Conservation (phyloP, 352 stramenopile species). For the Pythium aristosporum region DNA sequence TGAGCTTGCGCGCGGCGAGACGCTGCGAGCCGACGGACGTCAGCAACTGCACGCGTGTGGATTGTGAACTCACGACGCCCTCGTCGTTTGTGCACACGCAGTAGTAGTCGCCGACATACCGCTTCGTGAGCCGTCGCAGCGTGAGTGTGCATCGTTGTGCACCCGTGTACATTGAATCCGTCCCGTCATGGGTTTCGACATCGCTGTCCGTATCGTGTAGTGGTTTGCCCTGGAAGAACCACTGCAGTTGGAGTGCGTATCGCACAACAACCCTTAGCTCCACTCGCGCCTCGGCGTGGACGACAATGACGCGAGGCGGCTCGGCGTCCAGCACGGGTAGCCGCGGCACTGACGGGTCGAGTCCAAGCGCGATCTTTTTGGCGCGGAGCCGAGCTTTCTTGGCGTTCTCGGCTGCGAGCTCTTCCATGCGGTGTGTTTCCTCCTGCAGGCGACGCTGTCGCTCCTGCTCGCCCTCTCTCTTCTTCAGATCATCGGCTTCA, state of each 20-base stretch:
- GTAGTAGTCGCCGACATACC: conserved; percentile 50
- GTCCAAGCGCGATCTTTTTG: conserved; percentile 57
- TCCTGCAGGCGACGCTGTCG: conserved; percentile 26
- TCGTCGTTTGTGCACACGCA: conserved; percentile 72
- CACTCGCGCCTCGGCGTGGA: conserved; percentile 27
- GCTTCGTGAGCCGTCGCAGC: conserved; percentile 40
- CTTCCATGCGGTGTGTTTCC: conserved; percentile 34
- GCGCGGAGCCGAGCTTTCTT: conserved; percentile 43
- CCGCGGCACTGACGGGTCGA: conserved; percentile 46
- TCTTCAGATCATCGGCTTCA: conserved; percentile 38
- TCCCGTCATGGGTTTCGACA: conserved; percentile 10
- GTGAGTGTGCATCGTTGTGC: conserved; percentile 37
- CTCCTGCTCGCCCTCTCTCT: conserved; percentile 32
- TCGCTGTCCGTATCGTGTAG: conserved; percentile 18
- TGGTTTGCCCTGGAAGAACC: conserved; percentile 46
- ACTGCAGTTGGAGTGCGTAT: conserved; percentile 43
- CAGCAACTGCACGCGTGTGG: conserved; percentile 35
- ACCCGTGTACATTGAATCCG: conserved; percentile 16
- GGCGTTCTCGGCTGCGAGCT: conserved; percentile 36
- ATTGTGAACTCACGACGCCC: conserved; percentile 32
- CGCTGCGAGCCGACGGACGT: conserved; percentile 24
- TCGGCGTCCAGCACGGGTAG: conserved; percentile 35
- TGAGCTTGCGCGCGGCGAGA: conserved; percentile 30
- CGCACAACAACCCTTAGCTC: conserved; percentile 42
- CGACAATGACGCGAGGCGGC: conserved; percentile 34